Evolutionary conservation across 306 rosid species (phyloP).

Genomic region (Leucaena leucocephala): DNA sequence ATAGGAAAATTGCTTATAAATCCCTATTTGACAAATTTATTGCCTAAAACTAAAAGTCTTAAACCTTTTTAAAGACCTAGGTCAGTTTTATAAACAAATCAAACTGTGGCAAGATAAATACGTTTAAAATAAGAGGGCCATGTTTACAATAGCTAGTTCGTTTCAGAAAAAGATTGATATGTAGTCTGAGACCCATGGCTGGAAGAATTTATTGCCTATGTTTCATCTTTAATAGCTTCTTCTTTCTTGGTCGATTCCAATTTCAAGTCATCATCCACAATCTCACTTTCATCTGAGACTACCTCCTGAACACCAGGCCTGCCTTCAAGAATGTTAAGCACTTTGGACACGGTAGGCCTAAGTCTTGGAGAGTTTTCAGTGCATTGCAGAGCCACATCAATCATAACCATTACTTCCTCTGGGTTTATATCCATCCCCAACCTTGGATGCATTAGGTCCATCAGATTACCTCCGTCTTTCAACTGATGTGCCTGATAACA

Average conservation of each 20-base stretch:
- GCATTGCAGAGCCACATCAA: neutral
- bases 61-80: too few relatives aligned
- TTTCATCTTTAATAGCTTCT: neutral
- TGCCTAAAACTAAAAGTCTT: too few relatives aligned
- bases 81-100: too few relatives aligned
- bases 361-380: neutral
- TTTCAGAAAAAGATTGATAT: constrained; percentile 18
- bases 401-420: neutral
- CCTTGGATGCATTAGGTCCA: neutral
- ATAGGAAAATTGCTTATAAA: too few relatives aligned
- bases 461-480: neutral
- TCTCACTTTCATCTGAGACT: constrained; percentile 32
- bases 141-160: neutral
- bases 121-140: neutral
- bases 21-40: too few relatives aligned
- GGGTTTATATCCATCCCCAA: neutral
- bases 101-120: too few relatives aligned
- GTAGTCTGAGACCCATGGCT: neutral
- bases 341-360: neutral
- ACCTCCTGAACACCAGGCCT: constrained; percentile 29
- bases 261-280: constrained; percentile 27
- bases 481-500: neutral
- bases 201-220: neutral
- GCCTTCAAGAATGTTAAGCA: constrained; percentile 32
- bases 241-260: constrained; percentile 26